Conservation (phyloP, 768 basidiomycete species). For the Coprinopsis cinerea region DNA sequence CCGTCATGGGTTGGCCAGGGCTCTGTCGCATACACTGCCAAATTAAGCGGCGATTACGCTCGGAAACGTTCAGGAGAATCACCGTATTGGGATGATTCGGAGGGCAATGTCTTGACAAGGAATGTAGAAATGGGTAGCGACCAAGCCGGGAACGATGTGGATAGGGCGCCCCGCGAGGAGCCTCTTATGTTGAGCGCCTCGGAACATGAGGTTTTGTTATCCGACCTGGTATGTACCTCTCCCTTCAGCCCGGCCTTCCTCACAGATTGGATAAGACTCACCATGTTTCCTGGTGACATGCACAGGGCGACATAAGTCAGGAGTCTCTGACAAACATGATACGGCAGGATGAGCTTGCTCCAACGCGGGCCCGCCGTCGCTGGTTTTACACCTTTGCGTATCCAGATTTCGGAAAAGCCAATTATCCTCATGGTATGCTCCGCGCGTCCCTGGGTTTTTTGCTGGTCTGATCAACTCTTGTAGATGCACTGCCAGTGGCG, state of each 20-base stretch:
- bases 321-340: conserved; percentile 72
- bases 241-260: too few species aligned
- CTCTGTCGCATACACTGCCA: conserved; percentile 39
- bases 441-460: background rate
- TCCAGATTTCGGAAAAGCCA: conserved; percentile 43
- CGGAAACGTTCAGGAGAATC: conserved; percentile 21
- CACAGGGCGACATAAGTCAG: conserved; percentile 64
- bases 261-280: background rate
- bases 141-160: conserved; percentile 7
- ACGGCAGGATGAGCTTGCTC: conserved; percentile 61
- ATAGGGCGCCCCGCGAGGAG: background rate
- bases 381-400: conserved; percentile 39
- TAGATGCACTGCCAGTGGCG: conserved; percentile 54
- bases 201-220: conserved; percentile 8
- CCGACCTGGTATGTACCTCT: background rate
- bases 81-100: conserved; percentile 13
- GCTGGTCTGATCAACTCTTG: background rate
- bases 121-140: conserved; percentile 4
- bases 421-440: conserved; percentile 53
- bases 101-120: conserved; percentile 14
- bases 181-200: background rate
- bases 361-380: conserved; percentile 51
- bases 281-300: conserved; percentile 1
- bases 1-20: conserved; percentile 46
- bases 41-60: conserved; percentile 50